A percentile compares a stretch with the other conserved stretches of the same genome.
Evolutionary conservation across 768 basidiomycete genomes (phyloP).

Genomic region (Leucocoprinus sp.): DNA sequence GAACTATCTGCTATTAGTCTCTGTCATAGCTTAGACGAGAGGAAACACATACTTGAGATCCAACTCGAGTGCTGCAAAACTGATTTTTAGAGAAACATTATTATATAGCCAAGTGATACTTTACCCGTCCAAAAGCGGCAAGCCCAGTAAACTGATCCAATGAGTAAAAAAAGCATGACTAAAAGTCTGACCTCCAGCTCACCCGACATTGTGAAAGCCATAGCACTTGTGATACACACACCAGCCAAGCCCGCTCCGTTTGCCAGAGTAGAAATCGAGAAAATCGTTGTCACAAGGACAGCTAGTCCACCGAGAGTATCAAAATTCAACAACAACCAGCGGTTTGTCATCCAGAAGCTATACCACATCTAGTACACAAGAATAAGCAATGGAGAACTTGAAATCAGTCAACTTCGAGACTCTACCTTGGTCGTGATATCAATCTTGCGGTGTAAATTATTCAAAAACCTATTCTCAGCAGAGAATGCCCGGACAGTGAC

Average conservation of each 20-base stretch:
- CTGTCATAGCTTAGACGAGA: neutral
- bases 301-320: slow-evolving; percentile 69
- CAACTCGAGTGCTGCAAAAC: slow-evolving; percentile 54
- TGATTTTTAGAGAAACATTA: slow-evolving; percentile 13
- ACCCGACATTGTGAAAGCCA: slow-evolving; percentile 42
- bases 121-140: slow-evolving; percentile 44
- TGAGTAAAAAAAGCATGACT: neutral
- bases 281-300: slow-evolving; percentile 67
- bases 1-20: slow-evolving; percentile 37
- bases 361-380: slow-evolving; percentile 62
- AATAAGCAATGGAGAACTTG: no score
- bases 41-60: slow-evolving; percentile 56
- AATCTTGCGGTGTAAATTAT: slow-evolving; percentile 64
- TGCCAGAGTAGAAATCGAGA: slow-evolving; percentile 56
- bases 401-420: neutral
- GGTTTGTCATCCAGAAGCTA: slow-evolving; percentile 82
- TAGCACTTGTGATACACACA: slow-evolving; percentile 67
- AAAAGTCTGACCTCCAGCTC: neutral
- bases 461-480: slow-evolving; percentile 69
- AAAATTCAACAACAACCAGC: slow-evolving; percentile 80
- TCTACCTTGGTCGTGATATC: slow-evolving; percentile 69
- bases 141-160: slow-evolving; percentile 36
- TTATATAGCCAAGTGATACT: neutral
- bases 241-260: slow-evolving; percentile 56
- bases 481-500: slow-evolving; percentile 93